phyloP scores from a whole-genome alignment of 257 asterid genomes.

The Cordia subcordata region DNA sequence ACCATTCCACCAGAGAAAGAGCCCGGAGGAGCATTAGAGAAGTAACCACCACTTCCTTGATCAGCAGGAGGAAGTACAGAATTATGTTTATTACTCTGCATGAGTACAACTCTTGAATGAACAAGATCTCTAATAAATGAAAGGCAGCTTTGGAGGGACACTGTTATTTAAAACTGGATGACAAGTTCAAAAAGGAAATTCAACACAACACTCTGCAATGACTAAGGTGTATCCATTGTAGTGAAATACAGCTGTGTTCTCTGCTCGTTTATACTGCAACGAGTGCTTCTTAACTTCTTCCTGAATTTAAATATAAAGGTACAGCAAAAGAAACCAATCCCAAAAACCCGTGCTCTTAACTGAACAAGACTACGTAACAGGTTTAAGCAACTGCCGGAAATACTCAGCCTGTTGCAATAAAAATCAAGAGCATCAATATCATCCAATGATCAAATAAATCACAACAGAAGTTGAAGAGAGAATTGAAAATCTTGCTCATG shows the following conservation, averaged over 20 bases:
- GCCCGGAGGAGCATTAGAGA: constrained; percentile 29
- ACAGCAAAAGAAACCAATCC: constrained; percentile 11
- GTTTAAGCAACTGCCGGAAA: constrained; percentile 92
- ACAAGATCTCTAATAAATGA: constrained; percentile 7
- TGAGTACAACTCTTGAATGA: constrained; percentile 24
- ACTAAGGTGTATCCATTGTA: constrained; percentile 33
- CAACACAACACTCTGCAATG: constrained; percentile 1
- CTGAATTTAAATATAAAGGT: constrained; percentile 2
- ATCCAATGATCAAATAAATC: background rate
- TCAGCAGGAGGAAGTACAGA: constrained; percentile 38
- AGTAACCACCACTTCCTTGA: constrained; percentile 30
- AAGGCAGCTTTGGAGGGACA: constrained; percentile 14
- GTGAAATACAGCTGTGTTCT: constrained; percentile 10
- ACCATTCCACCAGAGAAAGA: constrained; percentile 32
- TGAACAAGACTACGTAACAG: constrained; percentile 71
- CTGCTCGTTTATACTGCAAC: background rate
- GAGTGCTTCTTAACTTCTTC: constrained; percentile 11
- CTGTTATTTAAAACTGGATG: constrained; percentile 8
- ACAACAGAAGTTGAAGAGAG: too few species aligned
- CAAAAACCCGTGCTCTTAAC: constrained; percentile 9
- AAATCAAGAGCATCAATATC: constrained; percentile 3
- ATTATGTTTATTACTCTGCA: constrained; percentile 45
- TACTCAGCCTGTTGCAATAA: constrained; percentile 67
- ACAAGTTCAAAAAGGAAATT: background rate
- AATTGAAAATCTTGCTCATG: too few species aligned